These are phyloP conservation scores for Cyclotella baltica DNA, from an alignment of 108 stramenopile genomes.

Conservation along the genomic window DNA sequence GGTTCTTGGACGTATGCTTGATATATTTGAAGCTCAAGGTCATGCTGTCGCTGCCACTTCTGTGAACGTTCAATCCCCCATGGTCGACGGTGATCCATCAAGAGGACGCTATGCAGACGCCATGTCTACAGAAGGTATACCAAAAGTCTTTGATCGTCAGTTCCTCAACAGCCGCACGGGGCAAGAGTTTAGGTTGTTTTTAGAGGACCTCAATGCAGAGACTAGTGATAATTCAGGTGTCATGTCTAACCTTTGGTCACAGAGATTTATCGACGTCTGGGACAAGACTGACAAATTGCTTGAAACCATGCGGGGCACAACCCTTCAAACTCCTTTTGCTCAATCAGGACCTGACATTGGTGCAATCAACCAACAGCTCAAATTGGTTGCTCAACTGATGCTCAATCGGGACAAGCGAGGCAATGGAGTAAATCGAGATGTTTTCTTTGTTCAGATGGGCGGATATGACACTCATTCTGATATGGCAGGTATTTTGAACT, in stretches of 20 bases:
- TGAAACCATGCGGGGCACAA: constrained; percentile 21
- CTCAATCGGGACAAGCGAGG: constrained; percentile 31
- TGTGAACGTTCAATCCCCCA: constrained; percentile 20
- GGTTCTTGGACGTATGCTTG: constrained; percentile 49
- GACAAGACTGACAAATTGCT: constrained; percentile 38
- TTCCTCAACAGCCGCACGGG: constrained; percentile 28
- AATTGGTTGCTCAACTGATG: constrained; percentile 47
- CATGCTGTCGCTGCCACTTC: constrained; percentile 42
- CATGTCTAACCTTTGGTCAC: constrained; percentile 37
- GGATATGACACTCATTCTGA: constrained; percentile 57
- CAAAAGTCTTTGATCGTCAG: constrained; percentile 35
- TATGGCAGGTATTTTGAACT: constrained; percentile 9
- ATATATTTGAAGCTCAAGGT: constrained; percentile 44
- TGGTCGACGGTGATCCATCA: constrained; percentile 45
- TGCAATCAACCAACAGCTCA: constrained; percentile 34
- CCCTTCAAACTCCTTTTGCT: constrained; percentile 14
- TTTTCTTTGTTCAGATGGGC: constrained; percentile 54
- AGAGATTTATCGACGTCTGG: constrained; percentile 31
- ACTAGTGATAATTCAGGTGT: constrained; percentile 33
- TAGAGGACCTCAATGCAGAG: constrained; percentile 27
- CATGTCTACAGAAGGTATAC: constrained; percentile 32
- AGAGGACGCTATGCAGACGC: constrained; percentile 37
- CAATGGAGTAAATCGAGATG: constrained; percentile 44
- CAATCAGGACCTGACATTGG: constrained; percentile 9
- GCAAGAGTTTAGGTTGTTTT: constrained; percentile 22